Conservation (phyloP, 2,329 filamentous ascomycete genomes). For the Aspergillus bombycis region DNA sequence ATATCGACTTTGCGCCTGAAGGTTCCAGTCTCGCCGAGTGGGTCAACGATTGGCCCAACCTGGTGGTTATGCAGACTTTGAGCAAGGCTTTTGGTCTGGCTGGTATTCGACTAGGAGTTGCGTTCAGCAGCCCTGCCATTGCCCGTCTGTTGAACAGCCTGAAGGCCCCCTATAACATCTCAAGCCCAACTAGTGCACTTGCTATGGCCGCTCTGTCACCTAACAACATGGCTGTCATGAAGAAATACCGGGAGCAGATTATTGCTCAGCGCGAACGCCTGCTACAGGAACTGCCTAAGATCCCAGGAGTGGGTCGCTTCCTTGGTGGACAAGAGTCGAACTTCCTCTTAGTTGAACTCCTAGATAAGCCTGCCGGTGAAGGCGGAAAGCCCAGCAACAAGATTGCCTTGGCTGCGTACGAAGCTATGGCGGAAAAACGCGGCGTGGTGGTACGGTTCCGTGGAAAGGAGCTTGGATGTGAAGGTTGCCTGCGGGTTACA, state of each 20-base stretch:
- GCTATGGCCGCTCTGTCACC: constrained; percentile 72
- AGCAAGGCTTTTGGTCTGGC: constrained; percentile 97
- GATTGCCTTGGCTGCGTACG: constrained; percentile 78
- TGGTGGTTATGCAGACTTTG: constrained; percentile 98
- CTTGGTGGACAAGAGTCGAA: constrained; percentile 81
- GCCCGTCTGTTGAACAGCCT: constrained; percentile 83
- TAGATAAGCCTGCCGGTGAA: constrained; percentile 60
- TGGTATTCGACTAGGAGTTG: constrained; percentile 85
- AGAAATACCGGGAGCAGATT: constrained; percentile 68
- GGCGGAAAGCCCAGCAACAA: constrained; percentile 76
- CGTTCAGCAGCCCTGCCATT: constrained; percentile 75
- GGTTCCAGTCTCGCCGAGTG: constrained; percentile 84
- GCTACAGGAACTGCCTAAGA: constrained; percentile 69
- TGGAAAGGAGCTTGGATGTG: constrained; percentile 87
- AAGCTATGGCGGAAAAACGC: constrained; percentile 78
- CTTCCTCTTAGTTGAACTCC: constrained; percentile 87
- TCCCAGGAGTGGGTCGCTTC: constrained; percentile 79
- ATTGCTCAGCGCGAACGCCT: constrained; percentile 77
- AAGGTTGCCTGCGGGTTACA: constrained; percentile 87
- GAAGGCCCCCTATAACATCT: constrained; percentile 96
- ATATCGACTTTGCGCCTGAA: constrained; percentile 87
- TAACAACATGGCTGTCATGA: constrained; percentile 73
- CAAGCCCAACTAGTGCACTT: constrained; percentile 81
- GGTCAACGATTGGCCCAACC: constrained; percentile 89
- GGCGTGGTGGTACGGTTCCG: constrained; percentile 93